These are phyloP conservation scores for Pholiota adiposa DNA, from an alignment of 1,284 basidiomycete species.

Conservation along the genomic window DNA sequence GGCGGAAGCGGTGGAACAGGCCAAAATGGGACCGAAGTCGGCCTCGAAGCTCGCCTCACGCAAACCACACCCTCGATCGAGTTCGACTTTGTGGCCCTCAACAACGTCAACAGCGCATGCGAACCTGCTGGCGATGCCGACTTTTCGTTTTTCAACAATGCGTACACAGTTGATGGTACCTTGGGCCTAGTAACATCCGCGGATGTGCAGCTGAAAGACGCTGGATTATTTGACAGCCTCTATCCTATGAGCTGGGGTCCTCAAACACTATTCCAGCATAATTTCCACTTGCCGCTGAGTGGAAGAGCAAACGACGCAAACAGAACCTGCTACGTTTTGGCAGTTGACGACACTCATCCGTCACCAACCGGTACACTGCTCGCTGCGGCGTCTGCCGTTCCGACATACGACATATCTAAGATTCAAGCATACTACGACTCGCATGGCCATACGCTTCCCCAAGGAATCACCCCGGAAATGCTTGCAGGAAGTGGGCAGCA, in stretches of 20 bases:
- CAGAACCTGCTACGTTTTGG: slow-evolving; percentile 2
- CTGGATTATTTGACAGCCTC: not conserved
- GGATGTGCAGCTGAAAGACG: not conserved
- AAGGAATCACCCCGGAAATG: slow-evolving; percentile 1
- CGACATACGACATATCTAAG: slow-evolving; percentile 9
- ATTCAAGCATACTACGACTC: slow-evolving; percentile 7
- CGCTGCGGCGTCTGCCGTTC: slow-evolving; percentile 7
- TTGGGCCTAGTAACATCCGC: not conserved
- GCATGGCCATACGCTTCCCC: slow-evolving; percentile 4
- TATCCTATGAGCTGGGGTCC: not conserved
- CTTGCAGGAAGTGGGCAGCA: not conserved
- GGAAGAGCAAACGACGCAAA: not conserved
- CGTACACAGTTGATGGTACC: slow-evolving; percentile 1
- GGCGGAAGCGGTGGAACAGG: not conserved
- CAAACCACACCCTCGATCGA: slow-evolving; percentile 4
- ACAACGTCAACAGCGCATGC: slow-evolving; percentile 3
- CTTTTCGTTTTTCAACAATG: slow-evolving; percentile 8
- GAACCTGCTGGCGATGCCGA: slow-evolving; percentile 4
- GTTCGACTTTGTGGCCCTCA: not conserved
- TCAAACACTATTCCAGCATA: not conserved
- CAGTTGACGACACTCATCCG: slow-evolving; percentile 3
- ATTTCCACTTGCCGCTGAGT: not conserved
- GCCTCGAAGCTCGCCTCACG: slow-evolving; percentile 7
- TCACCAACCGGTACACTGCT: slow-evolving; percentile 8
- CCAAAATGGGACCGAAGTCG: not conserved